Evolutionary conservation across 768 basidiomycete genomes (phyloP), one percentile per base, ranked within the genome.

Genomic region (Tylopilus plumbeoviolaceoides): DNA sequence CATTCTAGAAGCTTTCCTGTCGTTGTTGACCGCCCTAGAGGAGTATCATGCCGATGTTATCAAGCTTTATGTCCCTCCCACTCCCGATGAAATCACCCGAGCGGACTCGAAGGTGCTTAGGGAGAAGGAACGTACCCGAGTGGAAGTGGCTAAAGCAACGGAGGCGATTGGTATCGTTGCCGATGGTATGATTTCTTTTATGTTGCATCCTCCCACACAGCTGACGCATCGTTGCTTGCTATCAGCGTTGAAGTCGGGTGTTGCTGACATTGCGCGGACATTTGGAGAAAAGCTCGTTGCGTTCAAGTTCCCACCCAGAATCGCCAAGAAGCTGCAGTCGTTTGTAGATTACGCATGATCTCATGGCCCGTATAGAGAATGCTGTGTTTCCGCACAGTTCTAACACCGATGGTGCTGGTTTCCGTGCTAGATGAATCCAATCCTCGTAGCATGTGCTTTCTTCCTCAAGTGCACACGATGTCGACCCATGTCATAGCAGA

Each of bases 261-360:
- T 91, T 11, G 79, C 78, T 31, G 75, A 81, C 35, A 82, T 92
- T 46, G 78, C 81, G 44, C 73, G 80, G 61, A 89, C 85, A 46
- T 92, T 91, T 67, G 86, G 87, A 6, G 79, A 83, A 58, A 87
- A 83, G 63, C 71, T 92, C 41, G 65, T 76, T 2, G 89, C 87
- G 12, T 91, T 89, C 76, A 88, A 79, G 66, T 89, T 91, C 60
- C 83, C 90, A 4, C 81, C 85, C n/a, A 71, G 75, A 53, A 81
- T 73, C 12, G 87, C 85, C 10, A 73, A 68, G 56, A 85, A 84
- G 70, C 63, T 92, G 51, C 88, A 90, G 68, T 76, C 72, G 0
- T 89, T 87, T 65, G 72, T 88, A 47, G 87, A 90, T 62, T 85
- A 84, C 66, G 75, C 75, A 2, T 48, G 42, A 51, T 56, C 30